Conservation (phyloP, 1,284 basidiomycete species). For the Ceratobasidium sp. region DNA sequence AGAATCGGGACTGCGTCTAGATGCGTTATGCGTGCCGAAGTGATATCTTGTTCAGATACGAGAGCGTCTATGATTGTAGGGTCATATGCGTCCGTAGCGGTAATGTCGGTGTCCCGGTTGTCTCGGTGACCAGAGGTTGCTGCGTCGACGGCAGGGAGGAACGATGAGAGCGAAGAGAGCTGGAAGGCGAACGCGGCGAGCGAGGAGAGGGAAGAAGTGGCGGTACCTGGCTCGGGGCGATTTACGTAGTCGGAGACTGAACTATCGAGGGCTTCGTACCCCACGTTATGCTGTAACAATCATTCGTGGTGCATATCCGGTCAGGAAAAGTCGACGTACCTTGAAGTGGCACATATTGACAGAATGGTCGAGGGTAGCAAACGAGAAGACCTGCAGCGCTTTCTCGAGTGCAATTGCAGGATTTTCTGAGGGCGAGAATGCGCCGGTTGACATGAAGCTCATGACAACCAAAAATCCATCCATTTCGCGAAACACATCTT, state of each 20-base stretch:
- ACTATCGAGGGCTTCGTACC: conserved; percentile 70
- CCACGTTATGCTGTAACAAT: conserved; percentile 68
- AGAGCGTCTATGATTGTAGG: conserved; percentile 56
- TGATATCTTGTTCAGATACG: conserved; percentile 45
- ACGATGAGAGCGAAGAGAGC: conserved; percentile 36
- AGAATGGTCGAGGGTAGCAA: conserved; percentile 68
- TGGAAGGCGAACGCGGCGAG: conserved; percentile 40
- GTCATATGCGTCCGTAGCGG: conserved; percentile 54
- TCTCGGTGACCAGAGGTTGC: conserved; percentile 58
- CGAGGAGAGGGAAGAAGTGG: conserved; percentile 15
- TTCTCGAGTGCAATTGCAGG: conserved; percentile 58
- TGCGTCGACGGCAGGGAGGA: conserved; percentile 28
- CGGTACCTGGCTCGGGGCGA: conserved; percentile 15
- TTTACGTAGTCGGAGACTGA: conserved; percentile 22
- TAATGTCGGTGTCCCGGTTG: conserved; percentile 55
- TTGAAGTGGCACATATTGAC: conserved; percentile 75
- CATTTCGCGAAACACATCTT: conserved; percentile 79
- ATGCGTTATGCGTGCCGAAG: conserved; percentile 41
- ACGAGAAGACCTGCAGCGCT: conserved; percentile 71
- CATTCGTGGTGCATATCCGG: not conserved
- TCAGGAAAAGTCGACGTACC: conserved; percentile 58
- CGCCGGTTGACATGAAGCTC: conserved; percentile 68
- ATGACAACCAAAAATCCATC: conserved; percentile 82
- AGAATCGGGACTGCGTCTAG: conserved; percentile 49
- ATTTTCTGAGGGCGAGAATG: conserved; percentile 59